Base-by-base conservation (phyloP, 176 grass and related monocot genomes). In the Calamus simplicifolius region DNA sequence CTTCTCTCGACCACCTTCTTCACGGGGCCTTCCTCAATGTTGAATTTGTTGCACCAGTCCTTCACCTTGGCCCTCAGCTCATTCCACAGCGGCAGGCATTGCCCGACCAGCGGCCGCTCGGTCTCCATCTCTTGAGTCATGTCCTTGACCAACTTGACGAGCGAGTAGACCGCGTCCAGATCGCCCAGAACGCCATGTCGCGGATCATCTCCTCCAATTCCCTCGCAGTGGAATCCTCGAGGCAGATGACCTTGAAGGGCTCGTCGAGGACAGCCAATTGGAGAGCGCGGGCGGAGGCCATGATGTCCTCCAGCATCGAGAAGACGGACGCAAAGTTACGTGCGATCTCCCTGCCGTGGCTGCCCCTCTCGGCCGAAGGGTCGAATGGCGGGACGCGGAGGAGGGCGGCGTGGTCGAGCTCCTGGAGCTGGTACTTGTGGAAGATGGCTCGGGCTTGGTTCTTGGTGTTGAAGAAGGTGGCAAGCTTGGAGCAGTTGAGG, bases 1-100 rank as follows among this genome's bases (percentile, higher is more conserved):
- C 91, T 75, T 50, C 54, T 71, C 48, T 90, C 82, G 4, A 95
- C 3, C 64, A 95, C 77, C 6, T 79, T 77, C 75, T 87, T 78
- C 15, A 82, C 71, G 1, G 53, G 30, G n/a, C 60, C 68, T 27
- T 83, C 76, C 18, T 95, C 83, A 3, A 81, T 51, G 50, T 69
- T 75, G 67, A 87, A 95, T 60, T 90, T 87, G 29, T 38, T 62
- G 69, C 90, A 81, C 82, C 86, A 83, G 5, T 80, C 80, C 59
- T 81, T 74, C n/a, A 95, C 70, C 56, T 82, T 86, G 13, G 74
- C 68, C 0, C 90, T 69, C n/a, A 95, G 15, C 13, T 90, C 82
- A 28, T 95, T 83, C 90, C 86, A 95, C 3, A 90, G 68, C 0
- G 86, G 86, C 15, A 90, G 73, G 78, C 90, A 95, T 77, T 89